Percentiles rank a stretch among this genome's conserved stretches.
These are phyloP conservation scores for Quercus tomentella DNA, from an alignment of 331 rosid species.

Conservation along the genomic window DNA sequence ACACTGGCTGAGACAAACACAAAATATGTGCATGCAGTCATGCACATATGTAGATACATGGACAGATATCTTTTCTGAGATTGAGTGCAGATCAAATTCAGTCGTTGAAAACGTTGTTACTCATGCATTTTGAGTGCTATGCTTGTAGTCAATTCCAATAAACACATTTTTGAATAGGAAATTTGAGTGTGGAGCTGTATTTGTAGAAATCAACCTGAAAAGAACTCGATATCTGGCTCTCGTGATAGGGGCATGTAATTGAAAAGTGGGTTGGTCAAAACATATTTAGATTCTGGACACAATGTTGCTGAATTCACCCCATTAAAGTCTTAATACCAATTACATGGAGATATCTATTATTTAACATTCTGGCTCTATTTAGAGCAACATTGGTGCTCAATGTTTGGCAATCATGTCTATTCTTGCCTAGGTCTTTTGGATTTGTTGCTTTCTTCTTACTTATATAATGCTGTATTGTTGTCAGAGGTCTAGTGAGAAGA, in stretches of 20 bases:
- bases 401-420: background rate
- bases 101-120: background rate
- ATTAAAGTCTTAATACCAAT: background rate
- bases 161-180: background rate
- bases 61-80: background rate
- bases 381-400: background rate
- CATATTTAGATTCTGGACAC: background rate
- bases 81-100: background rate
- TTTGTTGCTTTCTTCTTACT: background rate
- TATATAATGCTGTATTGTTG: constrained; percentile 13
- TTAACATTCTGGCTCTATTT: background rate
- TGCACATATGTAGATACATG: background rate
- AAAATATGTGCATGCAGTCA: background rate
- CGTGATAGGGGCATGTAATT: background rate
- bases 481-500: constrained; percentile 67
- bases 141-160: background rate
- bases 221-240: background rate
- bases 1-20: background rate
- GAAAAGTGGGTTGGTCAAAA: background rate
- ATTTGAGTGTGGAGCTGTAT: too few relatives aligned
- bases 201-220: background rate
- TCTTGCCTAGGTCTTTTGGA: background rate
- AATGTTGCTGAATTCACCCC: background rate
- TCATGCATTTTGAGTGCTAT: background rate
- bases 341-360: background rate